Evolutionary conservation across 345 rosid species (phyloP).

Genomic region (Tarenaya hassleriana): DNA sequence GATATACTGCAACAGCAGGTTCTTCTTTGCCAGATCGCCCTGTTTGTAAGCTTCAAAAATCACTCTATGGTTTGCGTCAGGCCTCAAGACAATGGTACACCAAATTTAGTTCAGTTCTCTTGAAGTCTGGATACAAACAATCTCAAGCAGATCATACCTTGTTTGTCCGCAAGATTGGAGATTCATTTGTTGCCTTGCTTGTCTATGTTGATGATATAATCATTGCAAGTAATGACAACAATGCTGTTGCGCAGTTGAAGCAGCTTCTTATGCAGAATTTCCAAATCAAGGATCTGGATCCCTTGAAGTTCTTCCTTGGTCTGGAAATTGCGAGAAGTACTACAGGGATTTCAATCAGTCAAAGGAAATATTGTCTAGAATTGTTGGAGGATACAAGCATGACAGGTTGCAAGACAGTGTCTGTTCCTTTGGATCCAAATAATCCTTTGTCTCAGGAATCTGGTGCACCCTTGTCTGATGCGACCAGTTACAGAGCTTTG

Average conservation of each 20-base stretch:
- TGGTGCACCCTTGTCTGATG: background rate
- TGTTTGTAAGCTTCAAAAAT: background rate
- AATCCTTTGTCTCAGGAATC: background rate
- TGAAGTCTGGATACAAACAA: too few species aligned
- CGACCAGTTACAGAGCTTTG: background rate
- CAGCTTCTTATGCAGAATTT: background rate
- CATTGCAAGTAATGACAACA: background rate
- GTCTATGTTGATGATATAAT: background rate
- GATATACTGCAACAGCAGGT: background rate
- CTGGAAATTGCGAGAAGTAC: background rate
- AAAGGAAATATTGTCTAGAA: background rate
- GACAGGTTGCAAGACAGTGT: background rate
- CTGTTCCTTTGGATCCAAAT: background rate
- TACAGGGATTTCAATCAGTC: background rate
- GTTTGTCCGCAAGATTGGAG: too few species aligned
- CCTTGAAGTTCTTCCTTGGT: background rate
- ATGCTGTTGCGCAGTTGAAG: background rate
- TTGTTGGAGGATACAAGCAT: background rate
- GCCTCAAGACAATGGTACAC: too few species aligned
- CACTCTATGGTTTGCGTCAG: too few species aligned
- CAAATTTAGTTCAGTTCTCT: too few species aligned
- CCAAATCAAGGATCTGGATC: background rate
- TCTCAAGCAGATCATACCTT: too few species aligned
- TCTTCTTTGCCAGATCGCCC: background rate
- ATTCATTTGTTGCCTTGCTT: background rate